Base-by-base conservation (phyloP, 2,329 filamentous ascomycete species). In the Sporothrix sp. region DNA sequence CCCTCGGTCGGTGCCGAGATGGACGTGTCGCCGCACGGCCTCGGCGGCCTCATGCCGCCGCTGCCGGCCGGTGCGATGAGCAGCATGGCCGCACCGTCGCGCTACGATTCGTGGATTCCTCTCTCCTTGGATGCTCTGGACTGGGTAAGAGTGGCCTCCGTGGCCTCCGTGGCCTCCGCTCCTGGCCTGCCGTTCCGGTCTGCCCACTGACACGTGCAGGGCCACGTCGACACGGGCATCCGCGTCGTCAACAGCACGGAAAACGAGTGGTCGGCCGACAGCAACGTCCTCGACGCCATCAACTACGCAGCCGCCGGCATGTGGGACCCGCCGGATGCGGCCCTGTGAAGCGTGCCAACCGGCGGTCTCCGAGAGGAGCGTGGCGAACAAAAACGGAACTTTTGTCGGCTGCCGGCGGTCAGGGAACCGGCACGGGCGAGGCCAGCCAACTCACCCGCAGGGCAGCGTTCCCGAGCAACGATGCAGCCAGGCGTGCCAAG, bases 191-290 rank as follows among this genome's bases (percentile, higher is more conserved):
- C n/a, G n/a, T n/a, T n/a, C n/a, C n/a, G n/a, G n/a, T n/a, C 4
- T 25, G 10, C 9, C 13, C 30, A 13, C 33, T 50, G 13, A 46
- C 36, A 46, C 28, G 53, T n/a, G n/a, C n/a, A n/a, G n/a, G 50
- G 42, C 18, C 42, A 46, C 3, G 45, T 57, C 10, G 60, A 58
- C 44, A 36, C 49, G n/a, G 51, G 52, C 7, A 50, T 56, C 28
- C 51, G 56, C 4, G 38, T 52, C 28, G 54, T 46, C 45, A 53
- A 50, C 43, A 50, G 23, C 28, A 44, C 50, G 32, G 28, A 38
- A 8, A 42, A 52, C 28, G 55, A 56, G 35, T 61, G 59, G 59
- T 54, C 57, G n/a, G 36, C 28, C 16, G 56, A 57, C 13, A 42
- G 48, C 35, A 39, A 52, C 9, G 37, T 48, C 9, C 23, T 57